Percentiles rank a stretch among this genome's conserved stretches.
phyloP scores from a whole-genome alignment of 2,329 filamentous ascomycete species.

The Aspergillus amoenus region DNA sequence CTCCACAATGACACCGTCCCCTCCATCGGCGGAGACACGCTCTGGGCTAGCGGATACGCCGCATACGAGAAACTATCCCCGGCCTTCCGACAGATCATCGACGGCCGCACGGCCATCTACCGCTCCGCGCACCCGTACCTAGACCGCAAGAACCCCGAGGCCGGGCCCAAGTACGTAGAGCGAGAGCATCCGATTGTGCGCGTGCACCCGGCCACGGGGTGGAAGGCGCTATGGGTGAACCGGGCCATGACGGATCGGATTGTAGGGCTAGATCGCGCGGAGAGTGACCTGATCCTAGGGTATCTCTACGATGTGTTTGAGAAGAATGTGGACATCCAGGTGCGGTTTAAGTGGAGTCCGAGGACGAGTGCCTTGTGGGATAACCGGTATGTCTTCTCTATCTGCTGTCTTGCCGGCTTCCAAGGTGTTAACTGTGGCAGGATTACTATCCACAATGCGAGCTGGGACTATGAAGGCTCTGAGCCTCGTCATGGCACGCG shows the following conservation, averaged over 20 bases:
- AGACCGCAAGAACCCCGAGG: slow-evolving; percentile 60
- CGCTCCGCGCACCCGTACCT: slow-evolving; percentile 66
- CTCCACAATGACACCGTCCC: slow-evolving; percentile 69
- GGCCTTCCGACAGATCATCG: slow-evolving; percentile 68
- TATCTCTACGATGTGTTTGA: slow-evolving; percentile 70
- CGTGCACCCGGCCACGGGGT: slow-evolving; percentile 70
- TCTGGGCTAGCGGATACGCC: slow-evolving; percentile 70
- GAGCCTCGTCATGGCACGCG: slow-evolving; percentile 70
- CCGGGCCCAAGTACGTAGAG: slow-evolving; percentile 66
- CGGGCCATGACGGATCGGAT: slow-evolving; percentile 67
- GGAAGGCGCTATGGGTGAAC: slow-evolving; percentile 74
- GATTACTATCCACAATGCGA: slow-evolving; percentile 72
- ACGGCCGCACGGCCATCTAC: slow-evolving; percentile 66
- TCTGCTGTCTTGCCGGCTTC: too few species aligned
- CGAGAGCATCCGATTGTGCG: slow-evolving; percentile 67
- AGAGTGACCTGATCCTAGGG: slow-evolving; percentile 66
- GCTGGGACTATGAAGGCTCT: slow-evolving; percentile 69
- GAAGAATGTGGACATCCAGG: slow-evolving; percentile 68
- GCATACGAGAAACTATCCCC: slow-evolving; percentile 74
- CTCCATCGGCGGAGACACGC: slow-evolving; percentile 65
- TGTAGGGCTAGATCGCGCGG: slow-evolving; percentile 66
- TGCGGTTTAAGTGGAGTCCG: slow-evolving; percentile 70
- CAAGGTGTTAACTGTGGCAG: slow-evolving; percentile 32
- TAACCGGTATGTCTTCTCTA: slow-evolving; percentile 53
- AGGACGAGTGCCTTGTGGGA: slow-evolving; percentile 69